These are phyloP conservation scores for Magnolia officinalis DNA, from an alignment of 164 flowering plant genomes.

Conservation along the genomic window DNA sequence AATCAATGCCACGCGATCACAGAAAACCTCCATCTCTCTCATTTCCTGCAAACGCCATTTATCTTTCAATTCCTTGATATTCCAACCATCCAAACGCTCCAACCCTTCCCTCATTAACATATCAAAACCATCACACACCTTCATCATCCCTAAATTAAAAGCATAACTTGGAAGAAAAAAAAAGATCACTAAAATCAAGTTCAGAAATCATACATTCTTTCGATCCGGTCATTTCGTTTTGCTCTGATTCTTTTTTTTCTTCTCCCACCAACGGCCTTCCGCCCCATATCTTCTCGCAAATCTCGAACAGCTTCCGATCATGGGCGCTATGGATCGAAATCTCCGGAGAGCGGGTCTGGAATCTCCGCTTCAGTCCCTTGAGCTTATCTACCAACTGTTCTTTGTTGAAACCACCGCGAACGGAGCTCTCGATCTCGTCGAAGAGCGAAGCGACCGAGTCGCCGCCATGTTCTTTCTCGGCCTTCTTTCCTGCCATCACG, in stretches of 20 bases:
- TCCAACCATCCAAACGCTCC: not conserved
- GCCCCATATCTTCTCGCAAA: constrained; percentile 8
- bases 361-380: not conserved
- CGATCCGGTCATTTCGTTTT: not conserved
- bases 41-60: constrained; percentile 3
- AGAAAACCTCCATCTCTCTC: not conserved
- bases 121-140: not conserved
- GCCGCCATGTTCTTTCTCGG: not conserved
- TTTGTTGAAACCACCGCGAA: not conserved
- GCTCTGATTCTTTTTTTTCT: not conserved
- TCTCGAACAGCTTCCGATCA: not conserved
- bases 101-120: not conserved
- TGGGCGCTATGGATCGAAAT: not conserved
- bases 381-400: constrained; percentile 3
- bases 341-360: not conserved
- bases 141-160: not conserved
- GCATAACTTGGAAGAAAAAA: not conserved
- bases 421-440: not conserved
- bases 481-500: not conserved
- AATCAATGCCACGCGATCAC: not conserved
- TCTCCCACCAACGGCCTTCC: not conserved
- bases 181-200: not conserved
- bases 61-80: not conserved
- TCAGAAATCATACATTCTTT: not conserved
- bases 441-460: not conserved